Percentiles rank a stretch among this genome's conserved stretches.
Evolutionary conservation across 2,329 filamentous ascomycete species (phyloP).

Genomic region (Rhynchosporium graminicola): DNA sequence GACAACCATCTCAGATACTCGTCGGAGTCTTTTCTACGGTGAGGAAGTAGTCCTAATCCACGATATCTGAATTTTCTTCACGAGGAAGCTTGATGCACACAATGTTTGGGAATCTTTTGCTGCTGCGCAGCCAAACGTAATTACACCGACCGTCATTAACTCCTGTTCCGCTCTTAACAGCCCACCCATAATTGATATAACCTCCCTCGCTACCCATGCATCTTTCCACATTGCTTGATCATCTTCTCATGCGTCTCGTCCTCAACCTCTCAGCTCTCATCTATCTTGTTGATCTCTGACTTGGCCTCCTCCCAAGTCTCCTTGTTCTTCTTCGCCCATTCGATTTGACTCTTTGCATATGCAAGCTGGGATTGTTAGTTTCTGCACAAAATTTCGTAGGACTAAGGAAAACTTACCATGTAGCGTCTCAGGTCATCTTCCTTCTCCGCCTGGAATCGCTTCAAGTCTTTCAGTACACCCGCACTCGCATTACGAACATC

Average conservation of each 20-base stretch:
- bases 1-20: too few species aligned
- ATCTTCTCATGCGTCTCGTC: conserved; percentile 10
- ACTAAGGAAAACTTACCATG: conserved; percentile 70
- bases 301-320: conserved; percentile 74
- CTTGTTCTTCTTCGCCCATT: conserved; percentile 73
- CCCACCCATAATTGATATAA: conserved; percentile 23
- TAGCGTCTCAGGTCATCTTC: conserved; percentile 91
- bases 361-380: conserved; percentile 55
- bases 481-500: conserved; percentile 92
- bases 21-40: too few species aligned
- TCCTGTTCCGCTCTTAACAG: conserved; percentile 19
- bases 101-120: conserved; percentile 20
- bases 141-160: conserved; percentile 26
- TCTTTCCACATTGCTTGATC: conserved; percentile 14
- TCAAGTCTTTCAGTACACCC: conserved; percentile 85
- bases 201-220: conserved; percentile 19
- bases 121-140: conserved; percentile 26
- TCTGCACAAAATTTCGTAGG: conserved; percentile 19
- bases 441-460: conserved; percentile 92
- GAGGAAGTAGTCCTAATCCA: background rate
- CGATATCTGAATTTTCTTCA: background rate
- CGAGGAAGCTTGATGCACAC: background rate
- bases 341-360: conserved; percentile 71
- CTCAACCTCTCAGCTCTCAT: conserved; percentile 41
- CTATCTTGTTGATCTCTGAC: conserved; percentile 69